These are phyloP conservation scores for Graphiopsis chlorocephala DNA, from an alignment of 2,329 filamentous ascomycete genomes.

Conservation along the genomic window DNA sequence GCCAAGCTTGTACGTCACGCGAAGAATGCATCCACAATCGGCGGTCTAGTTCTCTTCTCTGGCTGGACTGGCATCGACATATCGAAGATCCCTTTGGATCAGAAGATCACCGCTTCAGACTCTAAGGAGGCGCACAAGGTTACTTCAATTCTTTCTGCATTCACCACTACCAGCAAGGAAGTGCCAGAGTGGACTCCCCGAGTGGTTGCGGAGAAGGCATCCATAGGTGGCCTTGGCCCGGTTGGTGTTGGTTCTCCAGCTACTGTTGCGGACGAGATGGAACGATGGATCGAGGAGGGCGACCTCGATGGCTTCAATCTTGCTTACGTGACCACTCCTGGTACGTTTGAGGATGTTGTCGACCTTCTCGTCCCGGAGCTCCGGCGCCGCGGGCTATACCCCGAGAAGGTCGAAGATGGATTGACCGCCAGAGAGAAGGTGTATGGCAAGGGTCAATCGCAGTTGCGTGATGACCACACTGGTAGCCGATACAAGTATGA, in stretches of 20 bases:
- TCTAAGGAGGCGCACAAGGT: constrained; percentile 50
- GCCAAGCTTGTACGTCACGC: constrained; percentile 52
- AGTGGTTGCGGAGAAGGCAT: constrained; percentile 46
- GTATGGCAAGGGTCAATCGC: constrained; percentile 58
- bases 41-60: constrained; percentile 55
- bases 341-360: constrained; percentile 53
- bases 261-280: constrained; percentile 49
- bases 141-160: constrained; percentile 33
- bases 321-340: constrained; percentile 50
- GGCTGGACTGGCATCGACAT: constrained; percentile 62
- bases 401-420: constrained; percentile 29
- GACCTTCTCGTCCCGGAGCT: constrained; percentile 51
- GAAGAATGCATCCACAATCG: constrained; percentile 53
- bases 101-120: constrained; percentile 56
- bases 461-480: constrained; percentile 57
- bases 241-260: constrained; percentile 47
- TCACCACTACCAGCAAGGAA: constrained; percentile 45
- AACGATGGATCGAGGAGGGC: constrained; percentile 45
- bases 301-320: constrained; percentile 45
- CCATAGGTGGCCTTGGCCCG: constrained; percentile 51
- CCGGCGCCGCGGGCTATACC: constrained; percentile 34
- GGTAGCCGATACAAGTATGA: constrained; percentile 62
- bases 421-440: constrained; percentile 51
- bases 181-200: constrained; percentile 47
- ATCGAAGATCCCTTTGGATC: constrained; percentile 55